Conservation (phyloP, 106 monocot genomes). For the Allium sativum region DNA sequence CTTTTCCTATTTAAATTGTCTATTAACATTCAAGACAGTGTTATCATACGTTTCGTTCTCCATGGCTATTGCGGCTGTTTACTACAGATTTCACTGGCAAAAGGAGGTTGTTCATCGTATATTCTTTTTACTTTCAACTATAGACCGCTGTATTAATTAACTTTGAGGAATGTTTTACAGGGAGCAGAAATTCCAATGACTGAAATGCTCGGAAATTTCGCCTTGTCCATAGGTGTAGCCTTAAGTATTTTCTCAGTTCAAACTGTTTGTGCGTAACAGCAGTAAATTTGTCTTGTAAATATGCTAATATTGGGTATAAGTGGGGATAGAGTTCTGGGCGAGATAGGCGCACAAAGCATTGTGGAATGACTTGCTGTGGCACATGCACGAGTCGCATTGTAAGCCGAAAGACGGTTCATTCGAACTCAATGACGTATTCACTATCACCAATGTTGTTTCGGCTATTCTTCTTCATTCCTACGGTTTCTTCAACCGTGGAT, state of each 20-base stretch:
- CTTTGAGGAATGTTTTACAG: too few species aligned
- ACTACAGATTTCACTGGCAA: constrained; percentile 92
- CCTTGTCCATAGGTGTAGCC: constrained; percentile 80
- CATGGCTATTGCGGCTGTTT: constrained; percentile 85
- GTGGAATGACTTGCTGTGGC: constrained; percentile 95
- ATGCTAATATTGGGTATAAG: too few species aligned
- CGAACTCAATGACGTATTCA: constrained; percentile 96
- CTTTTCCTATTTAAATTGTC: too few species aligned
- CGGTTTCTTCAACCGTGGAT: constrained; percentile 81
- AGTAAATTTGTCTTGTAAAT: too few species aligned
- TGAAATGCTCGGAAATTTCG: constrained; percentile 90
- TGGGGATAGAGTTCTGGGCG: constrained; percentile 98
- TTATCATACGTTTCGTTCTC: too few species aligned
- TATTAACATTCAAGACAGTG: too few species aligned
- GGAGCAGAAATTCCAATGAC: constrained; percentile 69
- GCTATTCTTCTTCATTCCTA: constrained; percentile 71
- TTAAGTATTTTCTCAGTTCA: constrained; percentile 22
- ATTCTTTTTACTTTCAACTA: background rate
- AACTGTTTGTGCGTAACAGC: too few species aligned
- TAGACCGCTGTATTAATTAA: too few species aligned
- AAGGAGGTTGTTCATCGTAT: constrained; percentile 60
- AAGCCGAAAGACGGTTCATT: constrained; percentile 79
- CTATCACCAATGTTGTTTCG: constrained; percentile 76
- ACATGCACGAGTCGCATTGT: constrained; percentile 98
- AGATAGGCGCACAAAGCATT: constrained; percentile 78